Percentiles rank a stretch among this genome's conserved stretches.
phyloP scores from a whole-genome alignment of 140 eudicot species.

The Senecio squalidus region DNA sequence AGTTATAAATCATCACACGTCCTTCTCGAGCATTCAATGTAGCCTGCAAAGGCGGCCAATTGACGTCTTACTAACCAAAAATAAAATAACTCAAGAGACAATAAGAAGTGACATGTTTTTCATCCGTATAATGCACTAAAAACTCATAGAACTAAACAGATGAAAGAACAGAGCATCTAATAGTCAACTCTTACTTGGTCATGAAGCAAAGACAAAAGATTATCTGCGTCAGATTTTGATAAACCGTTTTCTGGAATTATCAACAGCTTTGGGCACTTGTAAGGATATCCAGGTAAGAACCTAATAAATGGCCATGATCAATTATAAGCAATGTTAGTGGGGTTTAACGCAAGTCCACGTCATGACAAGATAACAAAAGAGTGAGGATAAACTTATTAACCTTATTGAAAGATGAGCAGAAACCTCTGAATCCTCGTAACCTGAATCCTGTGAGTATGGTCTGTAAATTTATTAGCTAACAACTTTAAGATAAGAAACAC shows the following conservation, averaged over 20 bases:
- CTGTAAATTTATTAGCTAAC: slow-evolving; percentile 33
- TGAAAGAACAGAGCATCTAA: slow-evolving; percentile 5
- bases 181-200: slow-evolving; percentile 59
- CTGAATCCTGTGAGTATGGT: slow-evolving; percentile 91
- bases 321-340: slow-evolving; percentile 14
- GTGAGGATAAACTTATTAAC: slow-evolving; percentile 33
- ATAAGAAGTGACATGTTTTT: background rate
- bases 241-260: slow-evolving; percentile 75
- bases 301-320: slow-evolving; percentile 34
- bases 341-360: background rate
- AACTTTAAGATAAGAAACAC: slow-evolving; percentile 18
- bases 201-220: slow-evolving; percentile 66
- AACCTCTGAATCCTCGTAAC: slow-evolving; percentile 77
- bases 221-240: slow-evolving; percentile 68
- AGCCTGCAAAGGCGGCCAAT: slow-evolving; percentile 47
- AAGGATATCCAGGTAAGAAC: slow-evolving; percentile 88
- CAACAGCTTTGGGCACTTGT: slow-evolving; percentile 83
- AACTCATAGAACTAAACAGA: background rate
- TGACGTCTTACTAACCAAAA: slow-evolving; percentile 8
- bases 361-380: background rate
- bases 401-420: slow-evolving; percentile 82
- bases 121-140: slow-evolving; percentile 5
- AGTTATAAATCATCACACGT: slow-evolving; percentile 94
- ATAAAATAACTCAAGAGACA: slow-evolving; percentile 6
- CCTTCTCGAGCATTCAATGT: slow-evolving; percentile 96